Evolutionary conservation across 805 yeast genomes (phyloP), one percentile per base, ranked within the genome.

Genomic region (Myxozyma vanderwaltii): DNA sequence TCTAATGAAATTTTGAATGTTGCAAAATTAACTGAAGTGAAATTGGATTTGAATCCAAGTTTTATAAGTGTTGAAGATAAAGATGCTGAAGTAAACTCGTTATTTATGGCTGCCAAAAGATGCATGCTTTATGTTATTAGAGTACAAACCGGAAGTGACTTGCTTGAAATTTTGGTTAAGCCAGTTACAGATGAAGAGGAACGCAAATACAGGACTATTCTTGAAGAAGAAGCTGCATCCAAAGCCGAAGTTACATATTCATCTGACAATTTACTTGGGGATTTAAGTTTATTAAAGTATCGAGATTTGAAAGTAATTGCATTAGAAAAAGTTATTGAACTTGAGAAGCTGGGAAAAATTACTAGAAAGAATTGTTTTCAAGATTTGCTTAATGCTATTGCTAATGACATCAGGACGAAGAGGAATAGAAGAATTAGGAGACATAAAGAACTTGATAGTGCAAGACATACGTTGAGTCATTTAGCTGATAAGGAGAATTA

Each of bases 41-140:
- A 84, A 2, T 75, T 89, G 53, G 82, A 79, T 54, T 75, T 89
- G 63, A 85, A 86, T 69, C 83, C 87, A 0, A 75, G 81, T 24
- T 80, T 76, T 54, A 78, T 81, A 54, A 77, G 71, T 5, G 68
- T 70, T 0, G 73, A 68, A 17, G 77, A 77, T 15, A 75, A 77
- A 4, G 89, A 86, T 53, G 80, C 84, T 1, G 85, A 84, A 68
- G 73, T 80, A 39, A 81, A 81, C 53, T 76, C 86, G 4, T 73
- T 89, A 31, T 76, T 86, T 67, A 80, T 89, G 54, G 91, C 89
- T 69, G 90, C 88, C 0, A 92, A 92, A 71, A 77, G 96, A 63
- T 86, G 91, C 65, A 75, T 91, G n/a, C 74, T 87, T 15, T 90
- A 90, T 69, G 83, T 92, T 68, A 83, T 91, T 63, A 84, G 91